These are phyloP conservation scores for Lipomyces mesembrius DNA, from an alignment of 805 yeast species.

Conservation along the genomic window DNA sequence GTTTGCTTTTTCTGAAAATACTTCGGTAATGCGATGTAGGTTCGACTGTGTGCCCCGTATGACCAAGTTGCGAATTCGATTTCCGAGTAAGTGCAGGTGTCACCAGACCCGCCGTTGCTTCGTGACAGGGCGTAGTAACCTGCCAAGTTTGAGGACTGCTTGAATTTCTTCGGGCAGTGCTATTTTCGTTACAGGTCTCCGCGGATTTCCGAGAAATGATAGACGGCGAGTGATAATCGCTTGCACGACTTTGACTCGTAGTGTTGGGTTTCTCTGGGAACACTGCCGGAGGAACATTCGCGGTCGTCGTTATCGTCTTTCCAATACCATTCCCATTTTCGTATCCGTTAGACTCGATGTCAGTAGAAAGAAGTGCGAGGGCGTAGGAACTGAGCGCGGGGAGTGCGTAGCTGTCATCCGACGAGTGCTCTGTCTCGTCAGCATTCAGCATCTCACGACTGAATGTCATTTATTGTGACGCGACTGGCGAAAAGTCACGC, in stretches of 20 bases:
- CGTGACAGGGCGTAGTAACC: constrained; percentile 33
- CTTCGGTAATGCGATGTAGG: constrained; percentile 41
- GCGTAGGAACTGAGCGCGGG: constrained; percentile 66
- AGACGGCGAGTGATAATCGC: constrained; percentile 2
- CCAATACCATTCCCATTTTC: not conserved
- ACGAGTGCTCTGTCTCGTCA: constrained; percentile 27
- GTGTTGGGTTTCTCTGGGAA: constrained; percentile 37
- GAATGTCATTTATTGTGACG: not conserved
- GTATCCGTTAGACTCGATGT: constrained; percentile 17
- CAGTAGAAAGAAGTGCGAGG: constrained; percentile 53
- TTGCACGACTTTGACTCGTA: not conserved
- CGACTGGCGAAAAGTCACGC: not conserved
- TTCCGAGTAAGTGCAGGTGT: constrained; percentile 31
- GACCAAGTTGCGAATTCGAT: constrained; percentile 39
- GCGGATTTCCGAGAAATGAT: constrained; percentile 16
- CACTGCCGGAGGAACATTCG: constrained; percentile 26
- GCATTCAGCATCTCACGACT: constrained; percentile 9
- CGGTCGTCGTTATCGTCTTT: constrained; percentile 4
- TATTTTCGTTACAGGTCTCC: constrained; percentile 11
- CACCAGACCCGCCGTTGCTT: constrained; percentile 5
- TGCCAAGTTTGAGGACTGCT: not conserved
- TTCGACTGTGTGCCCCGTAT: constrained; percentile 28
- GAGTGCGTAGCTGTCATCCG: constrained; percentile 58
- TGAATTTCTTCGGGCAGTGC: constrained; percentile 34
- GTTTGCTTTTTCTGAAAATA: constrained; percentile 43